Conservation (phyloP, 306 rosid genomes). For the Crotalaria pallida region DNA sequence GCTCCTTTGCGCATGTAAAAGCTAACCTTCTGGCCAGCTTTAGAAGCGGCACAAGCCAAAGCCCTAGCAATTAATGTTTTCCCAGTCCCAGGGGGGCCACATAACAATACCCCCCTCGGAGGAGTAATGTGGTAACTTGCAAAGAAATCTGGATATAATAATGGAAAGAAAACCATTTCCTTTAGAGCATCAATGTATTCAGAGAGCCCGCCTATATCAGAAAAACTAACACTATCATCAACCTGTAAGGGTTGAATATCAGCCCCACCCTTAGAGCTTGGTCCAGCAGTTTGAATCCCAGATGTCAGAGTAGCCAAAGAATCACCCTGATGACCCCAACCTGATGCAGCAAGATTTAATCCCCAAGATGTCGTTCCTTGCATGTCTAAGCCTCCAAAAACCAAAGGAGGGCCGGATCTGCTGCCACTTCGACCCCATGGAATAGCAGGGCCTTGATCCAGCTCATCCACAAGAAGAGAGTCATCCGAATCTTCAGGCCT, state of each 20-base stretch:
- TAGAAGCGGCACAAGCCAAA: slow-evolving; percentile 95
- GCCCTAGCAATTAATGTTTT: slow-evolving; percentile 96
- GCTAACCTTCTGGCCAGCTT: slow-evolving; percentile 98
- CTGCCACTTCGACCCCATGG: slow-evolving; percentile 93
- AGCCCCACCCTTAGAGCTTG: slow-evolving; percentile 99
- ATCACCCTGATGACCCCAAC: slow-evolving; percentile 99
- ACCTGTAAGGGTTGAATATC: slow-evolving; percentile 97
- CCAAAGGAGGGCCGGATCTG: slow-evolving; percentile 90
- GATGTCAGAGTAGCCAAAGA: slow-evolving; percentile 72
- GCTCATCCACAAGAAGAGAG: slow-evolving; percentile 94
- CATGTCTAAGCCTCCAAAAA: slow-evolving; percentile 84
- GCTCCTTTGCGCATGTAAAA: slow-evolving; percentile 99
- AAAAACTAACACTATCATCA: slow-evolving; percentile 90
- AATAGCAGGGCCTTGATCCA: slow-evolving; percentile 92
- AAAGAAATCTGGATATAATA: slow-evolving; percentile 93
- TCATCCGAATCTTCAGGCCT: slow-evolving; percentile 95
- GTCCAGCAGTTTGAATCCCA: slow-evolving; percentile 99
- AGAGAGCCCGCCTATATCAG: slow-evolving; percentile 95
- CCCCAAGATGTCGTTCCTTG: slow-evolving; percentile 92
- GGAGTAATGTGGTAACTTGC: slow-evolving; percentile 96
- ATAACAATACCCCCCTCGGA: slow-evolving; percentile 91
- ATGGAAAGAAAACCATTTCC: slow-evolving; percentile 98
- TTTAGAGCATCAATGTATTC: slow-evolving; percentile 86
- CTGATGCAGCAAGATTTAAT: slow-evolving; percentile 92
- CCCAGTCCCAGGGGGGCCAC: slow-evolving; percentile 99